Evolutionary conservation across 2,329 filamentous ascomycete species (phyloP), one percentile per base, ranked within the genome.

Genomic region (Clonostachys sp.): DNA sequence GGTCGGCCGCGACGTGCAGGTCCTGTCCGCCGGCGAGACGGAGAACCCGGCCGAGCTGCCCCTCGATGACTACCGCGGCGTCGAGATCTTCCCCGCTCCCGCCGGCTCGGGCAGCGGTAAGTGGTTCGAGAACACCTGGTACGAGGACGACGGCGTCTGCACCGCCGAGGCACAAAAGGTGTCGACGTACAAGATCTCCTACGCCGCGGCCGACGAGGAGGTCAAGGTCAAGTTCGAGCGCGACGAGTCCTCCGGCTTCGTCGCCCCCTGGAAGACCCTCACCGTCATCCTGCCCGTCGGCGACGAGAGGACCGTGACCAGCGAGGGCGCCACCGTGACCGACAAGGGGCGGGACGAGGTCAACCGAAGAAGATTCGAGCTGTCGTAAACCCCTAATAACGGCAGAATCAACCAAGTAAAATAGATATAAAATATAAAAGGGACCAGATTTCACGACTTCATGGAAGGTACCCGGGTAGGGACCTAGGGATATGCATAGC

Each of bases 41-140:
- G 55, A 61, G 0, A 72, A 73, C 45, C 64, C 63, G 6, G 66
- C 70, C 2, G 50, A 55, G 12, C 55, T 72, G 6, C 67, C 65
- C 1, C 57, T 65, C 5, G 70, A 73, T 24, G 68, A 73, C 52
- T 71, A 63, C 53, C 62, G 70, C 5, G 69, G 61, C 1, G 60
- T 72, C 0, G 71, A 73, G 53, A 68, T 74, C 18, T 72, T 72
- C 51, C 70, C 70, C 1, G 64, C 67, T 0, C 58, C 66, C 0
- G 57, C 48, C 10, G 44, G 43, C 17, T 46, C 49, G 1, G 50
- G 51, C 4, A 43, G 47, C 13, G 53, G 50, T 7, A 59, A 57
- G 41, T 58, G 55, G 54, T 63, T 61, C 12, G 53, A 57, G 45
- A 62, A 49, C 2, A 49, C 49, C 0, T 71, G 67, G 67, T 61